Evolutionary conservation across 805 yeast species (phyloP).

Genomic region (Yarrowia sp.): DNA sequence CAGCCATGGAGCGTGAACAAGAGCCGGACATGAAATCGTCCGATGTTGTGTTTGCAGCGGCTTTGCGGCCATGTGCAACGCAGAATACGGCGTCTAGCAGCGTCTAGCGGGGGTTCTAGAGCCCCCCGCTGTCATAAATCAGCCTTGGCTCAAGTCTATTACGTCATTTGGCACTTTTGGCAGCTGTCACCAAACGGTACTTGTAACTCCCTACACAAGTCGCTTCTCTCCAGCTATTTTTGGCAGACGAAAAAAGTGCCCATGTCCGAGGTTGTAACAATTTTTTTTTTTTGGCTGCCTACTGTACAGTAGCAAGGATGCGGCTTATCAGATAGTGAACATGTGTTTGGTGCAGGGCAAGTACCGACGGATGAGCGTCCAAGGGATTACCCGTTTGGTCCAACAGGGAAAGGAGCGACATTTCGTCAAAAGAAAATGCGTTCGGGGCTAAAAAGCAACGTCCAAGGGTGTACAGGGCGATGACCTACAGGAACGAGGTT

Average conservation of each 20-base stretch:
- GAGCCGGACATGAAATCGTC: not conserved
- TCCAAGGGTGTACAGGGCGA: not conserved
- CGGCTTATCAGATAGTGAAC: not conserved
- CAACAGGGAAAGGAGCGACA: slow-evolving; percentile 8
- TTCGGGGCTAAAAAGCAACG: not conserved
- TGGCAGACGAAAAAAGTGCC: too few species aligned
- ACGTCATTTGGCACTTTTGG: too few species aligned
- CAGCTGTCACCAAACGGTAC: not conserved
- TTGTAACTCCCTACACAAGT: not conserved
- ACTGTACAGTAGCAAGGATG: not conserved
- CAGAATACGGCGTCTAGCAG: too few species aligned
- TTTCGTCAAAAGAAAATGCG: not conserved
- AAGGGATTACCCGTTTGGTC: not conserved
- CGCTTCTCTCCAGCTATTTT: too few species aligned
- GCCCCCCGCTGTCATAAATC: too few species aligned
- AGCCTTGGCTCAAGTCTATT: too few species aligned
- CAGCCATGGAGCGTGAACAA: not conserved
- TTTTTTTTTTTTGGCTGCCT: not conserved
- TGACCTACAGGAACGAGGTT: too few species aligned
- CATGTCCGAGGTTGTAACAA: too few species aligned
- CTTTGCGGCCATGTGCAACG: not conserved
- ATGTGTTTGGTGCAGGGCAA: not conserved
- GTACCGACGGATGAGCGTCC: not conserved
- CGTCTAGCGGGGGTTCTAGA: too few species aligned
- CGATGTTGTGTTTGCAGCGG: not conserved